Conservation (phyloP, 352 stramenopile genomes). For the Globisporangium cylindrosporum region DNA sequence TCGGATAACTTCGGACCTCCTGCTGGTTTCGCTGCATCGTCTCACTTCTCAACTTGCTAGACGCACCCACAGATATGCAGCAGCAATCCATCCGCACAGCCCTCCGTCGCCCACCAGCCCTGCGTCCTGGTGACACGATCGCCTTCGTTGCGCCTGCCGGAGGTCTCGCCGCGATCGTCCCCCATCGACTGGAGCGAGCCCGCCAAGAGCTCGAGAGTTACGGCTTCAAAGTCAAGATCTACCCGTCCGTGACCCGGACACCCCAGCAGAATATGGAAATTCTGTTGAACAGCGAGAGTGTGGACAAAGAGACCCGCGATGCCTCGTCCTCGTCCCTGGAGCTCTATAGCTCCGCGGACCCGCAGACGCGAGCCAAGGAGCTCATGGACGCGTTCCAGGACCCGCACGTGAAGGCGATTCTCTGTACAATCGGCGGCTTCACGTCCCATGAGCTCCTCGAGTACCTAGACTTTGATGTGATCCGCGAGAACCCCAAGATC, state of each 20-base stretch:
- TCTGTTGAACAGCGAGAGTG: conserved; percentile 3
- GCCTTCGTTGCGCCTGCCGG: conserved; percentile 51
- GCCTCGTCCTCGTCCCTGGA: background rate
- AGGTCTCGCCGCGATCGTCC: conserved; percentile 35
- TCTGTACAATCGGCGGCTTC: conserved; percentile 56
- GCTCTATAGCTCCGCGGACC: conserved; percentile 48
- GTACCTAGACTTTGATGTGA: conserved; percentile 51
- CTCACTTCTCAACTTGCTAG: background rate
- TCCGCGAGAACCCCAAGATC: conserved; percentile 44
- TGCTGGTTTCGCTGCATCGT: too few species aligned
- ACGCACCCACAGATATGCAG: background rate
- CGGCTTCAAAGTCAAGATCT: conserved; percentile 49
- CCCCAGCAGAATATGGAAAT: conserved; percentile 29
- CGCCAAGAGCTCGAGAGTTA: conserved; percentile 27
- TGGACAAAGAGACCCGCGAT: conserved; percentile 1
- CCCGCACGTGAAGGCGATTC: conserved; percentile 34
- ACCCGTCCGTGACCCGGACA: conserved; percentile 32
- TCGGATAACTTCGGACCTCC: too few species aligned
- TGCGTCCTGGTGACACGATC: conserved; percentile 40
- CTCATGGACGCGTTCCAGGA: conserved; percentile 57
- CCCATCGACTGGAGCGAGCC: conserved; percentile 43
- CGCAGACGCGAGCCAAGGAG: conserved; percentile 35
- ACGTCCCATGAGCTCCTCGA: conserved; percentile 63
- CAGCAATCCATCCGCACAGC: background rate
- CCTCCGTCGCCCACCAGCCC: conserved; percentile 20